Evolutionary conservation across 2,329 filamentous ascomycete species (phyloP).

Genomic region (Aspergillus fumigatus): DNA sequence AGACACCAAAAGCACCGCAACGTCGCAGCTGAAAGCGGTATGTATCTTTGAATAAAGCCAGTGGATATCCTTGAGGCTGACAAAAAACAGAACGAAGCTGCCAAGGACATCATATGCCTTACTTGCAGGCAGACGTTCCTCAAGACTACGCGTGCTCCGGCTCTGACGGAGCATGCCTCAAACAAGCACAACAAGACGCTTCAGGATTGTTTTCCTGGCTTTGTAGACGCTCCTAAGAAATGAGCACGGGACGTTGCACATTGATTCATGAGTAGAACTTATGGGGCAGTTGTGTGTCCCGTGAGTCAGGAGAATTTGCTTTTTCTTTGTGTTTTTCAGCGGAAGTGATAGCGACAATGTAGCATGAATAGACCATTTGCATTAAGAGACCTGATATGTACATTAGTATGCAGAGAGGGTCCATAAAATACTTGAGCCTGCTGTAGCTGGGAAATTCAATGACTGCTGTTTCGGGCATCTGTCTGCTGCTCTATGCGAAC

Average conservation of each 20-base stretch:
- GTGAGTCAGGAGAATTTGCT: not conserved
- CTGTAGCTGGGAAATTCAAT: too few relatives aligned
- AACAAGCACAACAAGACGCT: constrained; percentile 75
- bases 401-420: too few relatives aligned
- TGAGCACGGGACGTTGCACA: not conserved
- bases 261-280: not conserved
- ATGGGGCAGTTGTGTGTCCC: not conserved
- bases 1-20: constrained; percentile 50
- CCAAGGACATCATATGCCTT: constrained; percentile 71
- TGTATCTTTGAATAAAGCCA: constrained; percentile 26
- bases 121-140: constrained; percentile 75
- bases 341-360: not conserved
- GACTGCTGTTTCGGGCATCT: too few relatives aligned
- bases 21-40: constrained; percentile 66
- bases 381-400: not conserved
- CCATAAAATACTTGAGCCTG: too few relatives aligned
- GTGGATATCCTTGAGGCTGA: not conserved
- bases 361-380: not conserved
- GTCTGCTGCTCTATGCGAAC: too few relatives aligned
- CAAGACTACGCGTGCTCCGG: constrained; percentile 68
- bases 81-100: constrained; percentile 60
- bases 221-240: constrained; percentile 11
- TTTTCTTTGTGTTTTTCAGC: not conserved
- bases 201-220: constrained; percentile 63
- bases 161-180: constrained; percentile 65